These are phyloP conservation scores for Parafenestella ontariensis DNA, from an alignment of 2,329 filamentous ascomycete genomes.

Conservation along the genomic window DNA sequence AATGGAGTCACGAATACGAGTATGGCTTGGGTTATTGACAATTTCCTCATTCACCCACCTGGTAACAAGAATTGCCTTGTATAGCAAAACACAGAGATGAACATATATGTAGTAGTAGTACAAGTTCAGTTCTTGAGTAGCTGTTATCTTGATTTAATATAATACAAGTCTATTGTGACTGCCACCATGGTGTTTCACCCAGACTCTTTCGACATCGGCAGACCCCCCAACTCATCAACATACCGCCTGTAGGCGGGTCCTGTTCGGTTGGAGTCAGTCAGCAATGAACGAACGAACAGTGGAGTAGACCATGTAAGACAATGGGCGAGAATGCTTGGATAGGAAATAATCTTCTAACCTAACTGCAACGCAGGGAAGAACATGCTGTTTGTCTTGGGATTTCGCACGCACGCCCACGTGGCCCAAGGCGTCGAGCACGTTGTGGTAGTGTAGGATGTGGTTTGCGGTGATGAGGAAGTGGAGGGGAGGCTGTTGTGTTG, in stretches of 20 bases:
- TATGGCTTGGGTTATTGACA: not conserved
- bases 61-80: not conserved
- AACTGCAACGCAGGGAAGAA: slow-evolving; percentile 50
- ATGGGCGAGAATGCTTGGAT: no score
- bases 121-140: not conserved
- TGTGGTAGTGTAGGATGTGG: slow-evolving; percentile 59
- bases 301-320: no score
- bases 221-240: no score
- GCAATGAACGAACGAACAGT: no score
- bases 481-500: slow-evolving; percentile 34
- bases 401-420: slow-evolving; percentile 61
- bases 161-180: no score
- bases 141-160: no score
- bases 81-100: not conserved
- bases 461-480: slow-evolving; percentile 51
- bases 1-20: not conserved
- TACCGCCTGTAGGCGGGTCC: no score
- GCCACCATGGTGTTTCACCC: no score
- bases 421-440: slow-evolving; percentile 60
- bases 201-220: no score
- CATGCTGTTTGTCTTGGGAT: slow-evolving; percentile 51
- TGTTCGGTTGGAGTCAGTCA: no score
- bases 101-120: not conserved
- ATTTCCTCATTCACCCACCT: not conserved
- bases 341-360: slow-evolving; percentile 7